Conservation (phyloP, 768 basidiomycete genomes). For the Pisolithus marmoratus region DNA sequence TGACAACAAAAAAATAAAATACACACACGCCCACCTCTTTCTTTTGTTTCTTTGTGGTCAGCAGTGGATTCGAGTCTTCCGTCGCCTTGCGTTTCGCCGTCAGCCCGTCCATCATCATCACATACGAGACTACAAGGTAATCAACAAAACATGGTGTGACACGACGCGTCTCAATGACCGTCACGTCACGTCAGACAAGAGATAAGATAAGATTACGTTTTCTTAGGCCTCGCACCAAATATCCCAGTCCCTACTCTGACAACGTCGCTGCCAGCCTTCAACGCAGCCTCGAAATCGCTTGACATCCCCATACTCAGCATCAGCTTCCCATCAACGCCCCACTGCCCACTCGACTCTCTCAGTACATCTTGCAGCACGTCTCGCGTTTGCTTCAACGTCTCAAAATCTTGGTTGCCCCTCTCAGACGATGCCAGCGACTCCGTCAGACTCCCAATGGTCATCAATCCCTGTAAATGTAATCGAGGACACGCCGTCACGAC, state of each 20-base stretch:
- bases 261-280: constrained; percentile 78
- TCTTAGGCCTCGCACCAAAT: constrained; percentile 69
- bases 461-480: constrained; percentile 77
- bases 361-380: constrained; percentile 50
- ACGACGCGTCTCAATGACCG: constrained; percentile 28
- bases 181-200: constrained; percentile 18
- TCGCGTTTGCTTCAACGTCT: constrained; percentile 56
- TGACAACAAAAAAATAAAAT: not conserved
- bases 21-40: constrained; percentile 37
- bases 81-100: constrained; percentile 47
- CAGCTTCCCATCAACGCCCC: constrained; percentile 51
- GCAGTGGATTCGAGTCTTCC: constrained; percentile 50
- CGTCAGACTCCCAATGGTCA: constrained; percentile 91
- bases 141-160: constrained; percentile 26
- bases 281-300: constrained; percentile 84
- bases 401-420: constrained; percentile 69
- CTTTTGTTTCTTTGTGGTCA: constrained; percentile 52
- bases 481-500: constrained; percentile 69
- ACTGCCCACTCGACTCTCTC: constrained; percentile 17
- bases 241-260: constrained; percentile 91
- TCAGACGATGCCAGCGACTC: constrained; percentile 47
- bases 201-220: constrained; percentile 21
- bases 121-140: not conserved
- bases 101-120: too few relatives aligned
- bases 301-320: constrained; percentile 96